Percentiles rank a stretch among this genome's conserved stretches.
These are phyloP conservation scores for Malassezia psittaci DNA, from an alignment of 1,284 basidiomycete species.

Conservation along the genomic window DNA sequence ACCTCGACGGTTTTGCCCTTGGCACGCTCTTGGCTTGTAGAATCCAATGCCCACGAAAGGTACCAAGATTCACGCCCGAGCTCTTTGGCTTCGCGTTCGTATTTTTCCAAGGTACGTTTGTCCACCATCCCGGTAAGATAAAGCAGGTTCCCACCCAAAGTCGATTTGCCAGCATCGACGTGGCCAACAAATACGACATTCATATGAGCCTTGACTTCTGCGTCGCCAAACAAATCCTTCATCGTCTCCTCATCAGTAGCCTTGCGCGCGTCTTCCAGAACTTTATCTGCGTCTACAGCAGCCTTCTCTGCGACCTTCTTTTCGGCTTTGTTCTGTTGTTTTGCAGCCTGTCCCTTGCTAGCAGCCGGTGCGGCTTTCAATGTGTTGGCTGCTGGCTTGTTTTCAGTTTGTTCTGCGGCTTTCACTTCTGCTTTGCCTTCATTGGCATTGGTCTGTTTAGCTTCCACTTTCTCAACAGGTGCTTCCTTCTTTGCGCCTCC, in stretches of 20 bases:
- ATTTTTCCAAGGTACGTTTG: constrained; percentile 48
- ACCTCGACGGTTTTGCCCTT: constrained; percentile 48
- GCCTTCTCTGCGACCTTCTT: constrained; percentile 34
- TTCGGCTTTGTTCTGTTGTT: constrained; percentile 23
- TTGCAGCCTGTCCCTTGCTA: constrained; percentile 16
- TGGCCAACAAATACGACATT: constrained; percentile 48
- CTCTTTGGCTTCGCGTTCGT: constrained; percentile 46
- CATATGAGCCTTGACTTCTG: constrained; percentile 43
- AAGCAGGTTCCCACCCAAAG: constrained; percentile 46
- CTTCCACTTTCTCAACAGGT: constrained; percentile 13
- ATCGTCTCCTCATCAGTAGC: constrained; percentile 47
- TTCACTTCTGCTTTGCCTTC: neutral
- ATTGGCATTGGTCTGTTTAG: constrained; percentile 15
- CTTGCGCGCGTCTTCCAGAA: constrained; percentile 40
- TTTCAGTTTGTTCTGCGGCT: neutral
- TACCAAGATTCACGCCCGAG: constrained; percentile 46
- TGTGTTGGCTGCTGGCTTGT: neutral
- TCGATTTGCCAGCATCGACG: constrained; percentile 48
- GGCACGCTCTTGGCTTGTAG: constrained; percentile 44
- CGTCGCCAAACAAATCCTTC: constrained; percentile 44
- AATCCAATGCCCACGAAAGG: constrained; percentile 47
- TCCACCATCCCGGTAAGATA: constrained; percentile 47
- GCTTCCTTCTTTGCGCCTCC: constrained; percentile 23
- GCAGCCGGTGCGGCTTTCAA: neutral
- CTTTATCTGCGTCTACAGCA: constrained; percentile 38